Percentiles rank a stretch among this genome's conserved stretches.
These are phyloP conservation scores for Verticillium tricorpus DNA, from an alignment of 2,329 filamentous ascomycete species.

Conservation along the genomic window DNA sequence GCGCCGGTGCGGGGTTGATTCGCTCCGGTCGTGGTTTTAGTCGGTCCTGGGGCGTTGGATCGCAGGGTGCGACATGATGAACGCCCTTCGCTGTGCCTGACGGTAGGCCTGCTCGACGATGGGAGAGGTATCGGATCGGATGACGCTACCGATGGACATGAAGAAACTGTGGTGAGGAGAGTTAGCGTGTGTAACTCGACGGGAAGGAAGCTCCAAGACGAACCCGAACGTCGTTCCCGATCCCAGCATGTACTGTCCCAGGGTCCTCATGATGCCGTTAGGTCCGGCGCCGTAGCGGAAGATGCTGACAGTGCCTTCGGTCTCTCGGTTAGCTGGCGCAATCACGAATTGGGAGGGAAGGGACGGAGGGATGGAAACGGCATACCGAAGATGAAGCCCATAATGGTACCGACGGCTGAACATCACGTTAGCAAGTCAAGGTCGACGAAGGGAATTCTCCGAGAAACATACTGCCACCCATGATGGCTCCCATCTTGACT, in stretches of 20 bases:
- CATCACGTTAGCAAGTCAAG: slow-evolving; percentile 23
- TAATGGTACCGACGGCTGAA: slow-evolving; percentile 87
- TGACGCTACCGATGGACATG: slow-evolving; percentile 97
- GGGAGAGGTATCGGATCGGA: slow-evolving; percentile 82
- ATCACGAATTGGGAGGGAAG: background rate
- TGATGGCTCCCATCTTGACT: slow-evolving; percentile 99
- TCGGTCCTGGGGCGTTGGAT: background rate
- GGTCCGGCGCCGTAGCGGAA: slow-evolving; percentile 91
- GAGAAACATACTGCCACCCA: slow-evolving; percentile 82
- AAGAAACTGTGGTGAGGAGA: slow-evolving; percentile 63
- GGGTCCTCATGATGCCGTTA: slow-evolving; percentile 87
- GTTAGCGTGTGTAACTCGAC: background rate
- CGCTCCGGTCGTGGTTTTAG: background rate
- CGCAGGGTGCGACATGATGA: slow-evolving; percentile 49
- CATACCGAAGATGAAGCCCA: slow-evolving; percentile 95
- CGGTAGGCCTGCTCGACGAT: slow-evolving; percentile 72
- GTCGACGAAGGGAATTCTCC: background rate
- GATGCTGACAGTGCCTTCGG: slow-evolving; percentile 80
- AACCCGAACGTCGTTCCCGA: slow-evolving; percentile 97
- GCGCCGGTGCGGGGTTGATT: background rate
- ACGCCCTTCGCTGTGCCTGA: slow-evolving; percentile 67
- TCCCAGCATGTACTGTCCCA: slow-evolving; percentile 95
- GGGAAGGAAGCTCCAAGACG: slow-evolving; percentile 2
- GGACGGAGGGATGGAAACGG: slow-evolving; percentile 7
- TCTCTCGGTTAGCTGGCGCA: background rate